A percentile compares a stretch with the other conserved stretches of the same genome.
These are phyloP conservation scores for Globisporangium splendens DNA, from an alignment of 352 stramenopile genomes.

Conservation along the genomic window DNA sequence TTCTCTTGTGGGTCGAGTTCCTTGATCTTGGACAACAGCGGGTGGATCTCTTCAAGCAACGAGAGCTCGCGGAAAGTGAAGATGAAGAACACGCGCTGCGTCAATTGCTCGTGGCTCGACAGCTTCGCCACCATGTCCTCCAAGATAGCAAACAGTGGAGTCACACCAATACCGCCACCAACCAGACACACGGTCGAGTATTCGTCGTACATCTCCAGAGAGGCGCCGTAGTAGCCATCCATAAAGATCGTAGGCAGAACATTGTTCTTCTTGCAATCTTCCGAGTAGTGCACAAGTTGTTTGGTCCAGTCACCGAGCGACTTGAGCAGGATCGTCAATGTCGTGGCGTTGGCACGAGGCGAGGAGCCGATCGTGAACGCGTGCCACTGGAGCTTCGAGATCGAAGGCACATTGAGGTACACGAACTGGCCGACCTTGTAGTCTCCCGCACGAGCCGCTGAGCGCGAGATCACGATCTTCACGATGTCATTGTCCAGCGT, in stretches of 20 bases:
- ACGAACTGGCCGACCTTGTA: conserved; percentile 27
- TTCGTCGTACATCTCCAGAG: conserved; percentile 23
- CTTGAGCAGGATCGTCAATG: conserved; percentile 20
- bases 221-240: conserved; percentile 32
- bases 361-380: conserved; percentile 37
- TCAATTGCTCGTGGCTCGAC: neutral
- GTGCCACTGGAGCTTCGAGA: conserved; percentile 44
- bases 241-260: conserved; percentile 22
- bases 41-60: conserved; percentile 20
- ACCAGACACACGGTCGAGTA: conserved; percentile 24
- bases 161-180: conserved; percentile 26
- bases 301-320: conserved; percentile 4
- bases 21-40: conserved; percentile 10
- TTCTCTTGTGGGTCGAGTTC: conserved; percentile 12
- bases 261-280: conserved; percentile 24
- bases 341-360: conserved; percentile 12
- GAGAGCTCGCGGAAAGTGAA: conserved; percentile 24
- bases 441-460: no score
- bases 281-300: conserved; percentile 21
- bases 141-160: conserved; percentile 17
- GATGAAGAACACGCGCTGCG: conserved; percentile 18
- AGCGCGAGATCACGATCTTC: no score
- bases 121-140: conserved; percentile 17
- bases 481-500: no score
- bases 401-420: conserved; percentile 30